phyloP scores from a whole-genome alignment of 1,284 basidiomycete genomes.

The Mycena citricolor region DNA sequence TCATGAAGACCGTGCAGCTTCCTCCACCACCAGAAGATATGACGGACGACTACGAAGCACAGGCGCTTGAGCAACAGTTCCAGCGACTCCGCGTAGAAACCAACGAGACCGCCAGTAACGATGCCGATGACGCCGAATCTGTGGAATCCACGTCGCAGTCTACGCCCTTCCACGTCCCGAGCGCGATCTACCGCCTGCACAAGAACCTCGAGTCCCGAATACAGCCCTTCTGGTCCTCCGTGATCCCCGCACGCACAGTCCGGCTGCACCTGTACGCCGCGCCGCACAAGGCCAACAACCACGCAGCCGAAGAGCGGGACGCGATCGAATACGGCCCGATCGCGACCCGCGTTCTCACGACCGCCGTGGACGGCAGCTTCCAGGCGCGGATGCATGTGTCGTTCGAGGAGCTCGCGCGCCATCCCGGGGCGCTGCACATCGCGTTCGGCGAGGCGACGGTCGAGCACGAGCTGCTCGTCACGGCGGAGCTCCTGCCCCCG shows the following conservation, averaged over 20 bases:
- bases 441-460: constrained; percentile 51
- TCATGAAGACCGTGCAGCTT: constrained; percentile 42
- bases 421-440: constrained; percentile 56
- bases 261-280: constrained; percentile 55
- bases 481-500: constrained; percentile 52
- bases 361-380: constrained; percentile 72
- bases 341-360: constrained; percentile 48
- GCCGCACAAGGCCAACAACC: constrained; percentile 27
- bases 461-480: constrained; percentile 59
- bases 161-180: constrained; percentile 25
- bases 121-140: constrained; percentile 25
- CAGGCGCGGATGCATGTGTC: constrained; percentile 56
- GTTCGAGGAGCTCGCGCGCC: constrained; percentile 68
- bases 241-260: constrained; percentile 58
- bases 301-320: constrained; percentile 24
- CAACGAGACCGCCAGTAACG: constrained; percentile 18
- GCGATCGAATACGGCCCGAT: constrained; percentile 44
- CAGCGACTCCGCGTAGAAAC: constrained; percentile 25
- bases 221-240: constrained; percentile 76
- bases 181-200: constrained; percentile 56
- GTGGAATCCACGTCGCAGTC: constrained; percentile 21
- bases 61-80: constrained; percentile 49
- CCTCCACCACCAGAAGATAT: constrained; percentile 64
- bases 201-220: constrained; percentile 73
- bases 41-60: constrained; percentile 55